phyloP scores from a whole-genome alignment of 495 filamentous ascomycete genomes.

The Acidiella bohemica region DNA sequence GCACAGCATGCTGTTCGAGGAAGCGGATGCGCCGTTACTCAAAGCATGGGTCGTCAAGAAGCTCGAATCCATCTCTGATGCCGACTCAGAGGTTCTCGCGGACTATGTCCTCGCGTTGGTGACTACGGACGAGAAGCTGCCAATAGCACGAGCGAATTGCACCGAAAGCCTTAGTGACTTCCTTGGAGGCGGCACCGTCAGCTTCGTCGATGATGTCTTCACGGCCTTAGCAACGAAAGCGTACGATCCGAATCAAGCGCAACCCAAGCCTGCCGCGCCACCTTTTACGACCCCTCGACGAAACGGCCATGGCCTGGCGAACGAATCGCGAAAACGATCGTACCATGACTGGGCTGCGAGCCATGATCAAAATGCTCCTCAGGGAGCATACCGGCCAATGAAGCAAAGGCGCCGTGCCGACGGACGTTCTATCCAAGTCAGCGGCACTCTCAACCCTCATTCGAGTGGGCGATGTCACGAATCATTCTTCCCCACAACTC shows the following conservation, averaged over 20 bases:
- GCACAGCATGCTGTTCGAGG: constrained; percentile 53
- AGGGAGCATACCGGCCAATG: constrained; percentile 38
- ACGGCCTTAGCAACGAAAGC: constrained; percentile 36
- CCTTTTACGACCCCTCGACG: constrained; percentile 30
- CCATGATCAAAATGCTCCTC: constrained; percentile 12
- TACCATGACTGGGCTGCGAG: constrained; percentile 30
- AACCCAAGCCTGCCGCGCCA: constrained; percentile 28
- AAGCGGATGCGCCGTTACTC: constrained; percentile 57
- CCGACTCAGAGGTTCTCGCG: constrained; percentile 85
- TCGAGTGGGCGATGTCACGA: too few species aligned
- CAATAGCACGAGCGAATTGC: constrained; percentile 58
- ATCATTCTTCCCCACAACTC: too few species aligned
- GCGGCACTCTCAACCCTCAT: too few species aligned
- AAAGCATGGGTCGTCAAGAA: constrained; percentile 85
- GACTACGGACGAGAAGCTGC: constrained; percentile 61
- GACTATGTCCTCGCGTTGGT: constrained; percentile 93
- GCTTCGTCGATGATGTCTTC: constrained; percentile 82
- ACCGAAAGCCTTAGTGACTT: constrained; percentile 78
- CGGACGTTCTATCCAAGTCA: too few species aligned
- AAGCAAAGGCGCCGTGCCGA: too few species aligned
- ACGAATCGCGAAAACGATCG: constrained; percentile 29
- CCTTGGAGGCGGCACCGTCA: constrained; percentile 58
- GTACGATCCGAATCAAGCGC: constrained; percentile 21
- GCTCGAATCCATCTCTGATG: constrained; percentile 86
- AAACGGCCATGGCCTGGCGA: constrained; percentile 22